Conservation (phyloP, 2,329 filamentous ascomycete genomes). For the Fusarium sp. region DNA sequence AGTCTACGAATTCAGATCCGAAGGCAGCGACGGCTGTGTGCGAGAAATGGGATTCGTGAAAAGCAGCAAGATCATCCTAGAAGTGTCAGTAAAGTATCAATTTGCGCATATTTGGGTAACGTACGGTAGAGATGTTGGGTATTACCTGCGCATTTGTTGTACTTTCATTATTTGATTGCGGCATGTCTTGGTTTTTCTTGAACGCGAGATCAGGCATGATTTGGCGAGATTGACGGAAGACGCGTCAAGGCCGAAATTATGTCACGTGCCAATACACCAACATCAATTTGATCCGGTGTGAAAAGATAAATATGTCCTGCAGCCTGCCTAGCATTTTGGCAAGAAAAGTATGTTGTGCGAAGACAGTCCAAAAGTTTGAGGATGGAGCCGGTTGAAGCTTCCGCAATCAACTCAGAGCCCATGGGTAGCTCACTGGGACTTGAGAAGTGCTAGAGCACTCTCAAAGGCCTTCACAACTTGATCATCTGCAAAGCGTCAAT, state of each 20-base stretch:
- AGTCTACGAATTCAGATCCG: slow-evolving; percentile 54
- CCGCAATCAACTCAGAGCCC: background rate
- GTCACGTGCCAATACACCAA: slow-evolving; percentile 36
- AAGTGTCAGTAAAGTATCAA: slow-evolving; percentile 27
- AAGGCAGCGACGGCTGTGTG: slow-evolving; percentile 57
- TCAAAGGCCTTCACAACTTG: slow-evolving; percentile 72
- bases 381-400: background rate
- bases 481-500: slow-evolving; percentile 46
- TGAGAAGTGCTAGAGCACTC: slow-evolving; percentile 65
- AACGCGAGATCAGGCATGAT: slow-evolving; percentile 6
- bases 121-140: slow-evolving; percentile 42
- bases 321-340: background rate
- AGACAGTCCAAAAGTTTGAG: background rate
- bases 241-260: slow-evolving; percentile 20
- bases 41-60: slow-evolving; percentile 70
- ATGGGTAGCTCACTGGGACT: slow-evolving; percentile 43
- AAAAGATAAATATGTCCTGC: background rate
- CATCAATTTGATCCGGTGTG: background rate
- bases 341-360: background rate
- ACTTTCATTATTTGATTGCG: slow-evolving; percentile 25
- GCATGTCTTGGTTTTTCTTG: slow-evolving; percentile 29
- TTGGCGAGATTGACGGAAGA: slow-evolving; percentile 23
- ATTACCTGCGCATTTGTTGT: slow-evolving; percentile 16
- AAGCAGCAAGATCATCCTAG: slow-evolving; percentile 68
- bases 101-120: background rate